Evolutionary conservation across 2,329 filamentous ascomycete genomes (phyloP).

Genomic region (Saccharata proteae): DNA sequence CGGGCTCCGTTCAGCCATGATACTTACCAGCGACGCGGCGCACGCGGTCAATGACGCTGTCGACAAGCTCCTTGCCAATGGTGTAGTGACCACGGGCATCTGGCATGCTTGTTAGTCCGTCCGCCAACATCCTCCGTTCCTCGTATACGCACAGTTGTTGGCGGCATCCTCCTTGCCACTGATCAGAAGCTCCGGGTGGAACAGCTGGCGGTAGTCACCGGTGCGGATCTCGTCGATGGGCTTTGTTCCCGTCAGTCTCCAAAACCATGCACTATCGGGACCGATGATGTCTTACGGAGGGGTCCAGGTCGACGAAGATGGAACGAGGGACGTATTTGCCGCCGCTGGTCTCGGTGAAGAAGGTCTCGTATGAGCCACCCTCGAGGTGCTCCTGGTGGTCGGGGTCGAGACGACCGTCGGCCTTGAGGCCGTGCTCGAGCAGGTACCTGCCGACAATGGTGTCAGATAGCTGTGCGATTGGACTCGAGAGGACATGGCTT

Average conservation of each 20-base stretch:
- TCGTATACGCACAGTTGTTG: conserved; percentile 56
- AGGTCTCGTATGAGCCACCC: conserved; percentile 90
- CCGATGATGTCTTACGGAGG: conserved; percentile 56
- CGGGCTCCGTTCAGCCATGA: not conserved
- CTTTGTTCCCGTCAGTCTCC: conserved; percentile 5
- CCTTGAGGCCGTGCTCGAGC: conserved; percentile 57
- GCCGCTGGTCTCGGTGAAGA: conserved; percentile 98
- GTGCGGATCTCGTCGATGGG: conserved; percentile 93
- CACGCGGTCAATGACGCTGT: conserved; percentile 95
- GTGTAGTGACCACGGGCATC: conserved; percentile 99
- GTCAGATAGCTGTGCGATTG: too few species aligned
- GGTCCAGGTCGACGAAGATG: conserved; percentile 99
- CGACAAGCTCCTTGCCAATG: conserved; percentile 97
- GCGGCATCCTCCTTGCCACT: conserved; percentile 99
- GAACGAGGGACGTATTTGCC: conserved; percentile 98
- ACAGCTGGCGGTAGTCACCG: conserved; percentile 87
- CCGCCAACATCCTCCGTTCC: not conserved
- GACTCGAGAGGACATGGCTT: conserved; percentile 14
- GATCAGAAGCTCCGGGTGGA: conserved; percentile 99
- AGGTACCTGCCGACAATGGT: conserved; percentile 44
- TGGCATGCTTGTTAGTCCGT: conserved; percentile 4
- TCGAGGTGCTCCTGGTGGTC: conserved; percentile 58
- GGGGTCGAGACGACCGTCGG: conserved; percentile 52
- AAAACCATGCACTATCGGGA: not conserved
- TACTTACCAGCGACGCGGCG: conserved; percentile 62